Evolutionary conservation across 2,329 filamentous ascomycete species (phyloP).

Genomic region (Aaosphaeria arxii): DNA sequence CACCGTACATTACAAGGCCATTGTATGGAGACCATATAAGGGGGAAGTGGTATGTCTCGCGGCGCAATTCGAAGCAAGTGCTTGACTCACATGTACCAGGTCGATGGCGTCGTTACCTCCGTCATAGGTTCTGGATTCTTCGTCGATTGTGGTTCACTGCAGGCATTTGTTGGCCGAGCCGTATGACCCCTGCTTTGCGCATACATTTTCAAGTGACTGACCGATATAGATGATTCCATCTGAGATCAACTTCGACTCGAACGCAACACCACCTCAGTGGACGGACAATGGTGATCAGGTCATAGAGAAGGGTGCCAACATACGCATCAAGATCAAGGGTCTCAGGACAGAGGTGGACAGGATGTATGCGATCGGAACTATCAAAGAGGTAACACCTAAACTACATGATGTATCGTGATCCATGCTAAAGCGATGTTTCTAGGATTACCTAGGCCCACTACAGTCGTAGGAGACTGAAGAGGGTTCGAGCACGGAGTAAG

Average conservation of each 20-base stretch:
- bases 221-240: slow-evolving; percentile 73
- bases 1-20: slow-evolving; percentile 89
- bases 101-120: slow-evolving; percentile 89
- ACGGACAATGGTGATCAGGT: slow-evolving; percentile 92
- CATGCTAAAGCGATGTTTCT: slow-evolving; percentile 2
- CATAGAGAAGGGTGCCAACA: slow-evolving; percentile 89
- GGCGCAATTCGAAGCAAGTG: not conserved
- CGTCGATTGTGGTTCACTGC: slow-evolving; percentile 73
- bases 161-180: slow-evolving; percentile 76
- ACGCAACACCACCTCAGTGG: slow-evolving; percentile 94
- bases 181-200: slow-evolving; percentile 47
- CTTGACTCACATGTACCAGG: slow-evolving; percentile 49
- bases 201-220: slow-evolving; percentile 10
- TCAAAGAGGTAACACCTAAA: slow-evolving; percentile 64
- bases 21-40: slow-evolving; percentile 97
- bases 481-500: too few species aligned
- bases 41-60: slow-evolving; percentile 79
- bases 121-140: slow-evolving; percentile 94
- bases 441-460: slow-evolving; percentile 40
- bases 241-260: slow-evolving; percentile 91
- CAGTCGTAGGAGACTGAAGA: slow-evolving; percentile 17
- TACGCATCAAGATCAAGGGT: slow-evolving; percentile 92
- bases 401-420: not conserved
- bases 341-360: slow-evolving; percentile 88
- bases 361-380: slow-evolving; percentile 96